A percentile compares a stretch with the other conserved stretches of the same genome.
phyloP scores from a whole-genome alignment of 495 filamentous ascomycete genomes.

The Pseudoneurospora amorphoporcata region DNA sequence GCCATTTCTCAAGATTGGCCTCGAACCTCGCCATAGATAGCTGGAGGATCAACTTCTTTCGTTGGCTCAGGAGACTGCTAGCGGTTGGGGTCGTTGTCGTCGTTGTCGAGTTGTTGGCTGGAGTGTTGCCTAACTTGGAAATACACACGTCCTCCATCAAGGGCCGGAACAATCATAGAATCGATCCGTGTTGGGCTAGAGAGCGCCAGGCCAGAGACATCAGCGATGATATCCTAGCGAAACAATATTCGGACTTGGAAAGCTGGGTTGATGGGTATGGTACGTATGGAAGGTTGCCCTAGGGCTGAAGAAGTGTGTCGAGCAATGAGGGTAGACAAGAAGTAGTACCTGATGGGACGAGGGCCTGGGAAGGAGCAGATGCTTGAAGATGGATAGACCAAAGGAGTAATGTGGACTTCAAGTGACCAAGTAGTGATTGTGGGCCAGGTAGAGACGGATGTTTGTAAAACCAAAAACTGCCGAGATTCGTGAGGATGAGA shows the following conservation, averaged over 20 bases:
- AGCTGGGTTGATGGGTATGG: not conserved
- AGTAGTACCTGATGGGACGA: not conserved
- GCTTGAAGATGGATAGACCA: not conserved
- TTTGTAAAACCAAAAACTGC: not conserved
- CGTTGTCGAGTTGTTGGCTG: constrained; percentile 6
- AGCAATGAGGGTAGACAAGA: not conserved
- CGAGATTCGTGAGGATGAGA: not conserved
- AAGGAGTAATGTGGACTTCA: not conserved
- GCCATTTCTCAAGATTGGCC: constrained; percentile 14
- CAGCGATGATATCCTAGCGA: constrained; percentile 5
- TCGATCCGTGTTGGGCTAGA: constrained; percentile 15
- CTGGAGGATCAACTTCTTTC: constrained; percentile 20
- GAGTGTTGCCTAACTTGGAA: constrained; percentile 14
- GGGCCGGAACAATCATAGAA: constrained; percentile 7
- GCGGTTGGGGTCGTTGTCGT: not conserved
- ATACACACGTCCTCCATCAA: constrained; percentile 17
- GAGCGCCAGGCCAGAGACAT: constrained; percentile 20
- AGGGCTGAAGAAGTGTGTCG: not conserved
- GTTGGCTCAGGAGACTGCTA: constrained; percentile 15
- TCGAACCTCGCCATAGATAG: constrained; percentile 22
- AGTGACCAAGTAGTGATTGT: not conserved
- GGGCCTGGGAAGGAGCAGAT: not conserved
- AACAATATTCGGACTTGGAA: constrained; percentile 2
- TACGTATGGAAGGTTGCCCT: not conserved
- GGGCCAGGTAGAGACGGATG: not conserved